Base-by-base conservation (phyloP, 164 flowering plant species). In the Aristolochia californica region DNA sequence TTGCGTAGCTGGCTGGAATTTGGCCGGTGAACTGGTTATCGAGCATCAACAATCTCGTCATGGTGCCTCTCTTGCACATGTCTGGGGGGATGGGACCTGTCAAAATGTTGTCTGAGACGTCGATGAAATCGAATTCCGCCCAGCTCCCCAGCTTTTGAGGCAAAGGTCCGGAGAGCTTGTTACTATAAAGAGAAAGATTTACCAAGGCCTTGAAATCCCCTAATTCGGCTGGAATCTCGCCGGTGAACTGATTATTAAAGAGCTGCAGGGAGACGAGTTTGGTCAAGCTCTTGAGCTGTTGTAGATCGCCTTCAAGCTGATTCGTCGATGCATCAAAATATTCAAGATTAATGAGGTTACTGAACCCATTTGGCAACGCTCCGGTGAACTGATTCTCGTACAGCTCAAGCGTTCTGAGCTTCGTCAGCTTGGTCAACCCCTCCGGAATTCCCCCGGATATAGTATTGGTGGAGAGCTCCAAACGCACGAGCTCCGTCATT, bases 81-180 rank as follows among this genome's bases (percentile, higher is more conserved):
- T 86, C 80, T 0, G 97, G 87, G 23, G 99, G 99, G 54, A 94
- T 86, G 4, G 78, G 73, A 22, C 99, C 99, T 0, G 83, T 69
- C 15, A 94, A 59, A 7, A 15, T 38, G 61, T 94, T 94, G 58
- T 79, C 85, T 0, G 97, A 80, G 4, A 78, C 93, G 44, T 94
- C 99, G 21, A 93, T 85, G 80, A 70, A 85, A 48, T 69, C 51
- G 55, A 94, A 84, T 0, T 84, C 76, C 9, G 93, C 62, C 93
- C 88, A 89, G 0, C 96, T 90, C 0, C 97, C 97, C 2, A 94
- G 75, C 55, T 66, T 72, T 54, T 59, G 69, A 23, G 97, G 99
- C 1, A 94, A 70, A 38, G 72, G 11, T 13, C 99, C 99, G 0
- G 80, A 75, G 9, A 94, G 70, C 51, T 53, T 63, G 65, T 94